A percentile compares a stretch with the other conserved stretches of the same genome.
These are phyloP conservation scores for Parasarocladium wereldwijsianum DNA, from an alignment of 2,329 filamentous ascomycete species.

Conservation along the genomic window DNA sequence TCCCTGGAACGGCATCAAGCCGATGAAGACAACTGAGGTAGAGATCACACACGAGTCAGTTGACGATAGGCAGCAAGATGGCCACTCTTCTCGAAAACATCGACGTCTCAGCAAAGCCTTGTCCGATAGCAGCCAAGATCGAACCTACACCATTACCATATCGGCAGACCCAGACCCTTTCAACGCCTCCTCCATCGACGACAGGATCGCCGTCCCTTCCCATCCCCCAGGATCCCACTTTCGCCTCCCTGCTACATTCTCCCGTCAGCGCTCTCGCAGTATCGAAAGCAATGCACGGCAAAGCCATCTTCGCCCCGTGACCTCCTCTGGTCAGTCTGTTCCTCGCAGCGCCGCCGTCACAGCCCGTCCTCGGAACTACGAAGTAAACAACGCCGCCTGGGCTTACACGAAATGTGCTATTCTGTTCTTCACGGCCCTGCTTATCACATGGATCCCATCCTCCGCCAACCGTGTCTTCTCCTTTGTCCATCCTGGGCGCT, in stretches of 20 bases:
- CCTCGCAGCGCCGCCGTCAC: no score
- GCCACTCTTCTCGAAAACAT: constrained; percentile 13
- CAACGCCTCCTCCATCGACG: constrained; percentile 5
- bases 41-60: constrained; percentile 41
- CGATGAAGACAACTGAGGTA: constrained; percentile 48
- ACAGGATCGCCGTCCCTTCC: constrained; percentile 19
- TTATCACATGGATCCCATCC: constrained; percentile 65
- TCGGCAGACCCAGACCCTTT: constrained; percentile 17
- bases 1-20: constrained; percentile 25
- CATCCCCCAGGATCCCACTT: constrained; percentile 24
- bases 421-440: constrained; percentile 55
- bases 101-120: no score
- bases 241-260: no score
- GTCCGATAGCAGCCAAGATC: no score
- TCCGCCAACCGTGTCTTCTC: constrained; percentile 65
- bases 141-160: constrained; percentile 37
- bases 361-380: constrained; percentile 25
- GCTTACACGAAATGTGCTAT: constrained; percentile 56
- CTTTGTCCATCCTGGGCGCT: constrained; percentile 38
- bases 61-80: constrained; percentile 9
- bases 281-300: no score
- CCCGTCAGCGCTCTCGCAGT: no score
- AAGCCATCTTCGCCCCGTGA: no score
- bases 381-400: constrained; percentile 50
- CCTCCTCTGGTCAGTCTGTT: no score